Evolutionary conservation across 1,284 basidiomycete species (phyloP).

Genomic region (Papiliotrema laurentii): DNA sequence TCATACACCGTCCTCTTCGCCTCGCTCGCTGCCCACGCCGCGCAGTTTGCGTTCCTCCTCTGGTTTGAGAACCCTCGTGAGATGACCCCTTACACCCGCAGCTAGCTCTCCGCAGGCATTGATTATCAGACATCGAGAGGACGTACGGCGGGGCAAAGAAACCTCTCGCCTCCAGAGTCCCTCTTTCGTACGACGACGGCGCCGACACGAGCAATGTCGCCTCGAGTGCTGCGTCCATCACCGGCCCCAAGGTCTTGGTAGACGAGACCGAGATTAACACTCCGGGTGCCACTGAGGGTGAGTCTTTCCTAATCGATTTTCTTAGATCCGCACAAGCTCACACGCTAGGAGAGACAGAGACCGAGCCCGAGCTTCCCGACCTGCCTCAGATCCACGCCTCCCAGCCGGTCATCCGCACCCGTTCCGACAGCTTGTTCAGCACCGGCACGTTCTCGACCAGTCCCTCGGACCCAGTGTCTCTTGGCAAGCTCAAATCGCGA

Average conservation of each 20-base stretch:
- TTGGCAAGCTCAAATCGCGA: not conserved
- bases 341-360: conserved; percentile 57
- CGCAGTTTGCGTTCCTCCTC: conserved; percentile 93
- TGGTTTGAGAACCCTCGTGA: conserved; percentile 95
- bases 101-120: not conserved
- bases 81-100: conserved; percentile 32
- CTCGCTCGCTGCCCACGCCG: conserved; percentile 85
- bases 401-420: conserved; percentile 17
- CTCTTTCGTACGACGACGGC: conserved; percentile 51
- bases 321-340: not conserved
- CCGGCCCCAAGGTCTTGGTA: not conserved
- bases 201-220: not conserved
- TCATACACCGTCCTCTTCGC: conserved; percentile 87
- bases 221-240: not conserved
- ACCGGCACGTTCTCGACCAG: conserved; percentile 10
- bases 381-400: conserved; percentile 16
- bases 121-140: conserved; percentile 73
- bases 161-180: conserved; percentile 75
- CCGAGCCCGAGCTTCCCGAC: conserved; percentile 52
- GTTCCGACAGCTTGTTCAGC: conserved; percentile 28
- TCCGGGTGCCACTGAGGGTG: conserved; percentile 66
- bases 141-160: conserved; percentile 80
- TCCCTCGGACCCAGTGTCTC: conserved; percentile 1
- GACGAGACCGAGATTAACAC: conserved; percentile 44
- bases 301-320: no score